Evolutionary conservation across 768 basidiomycete genomes (phyloP), one percentile per base, ranked within the genome.

Genomic region (Leccinum incarnatum): DNA sequence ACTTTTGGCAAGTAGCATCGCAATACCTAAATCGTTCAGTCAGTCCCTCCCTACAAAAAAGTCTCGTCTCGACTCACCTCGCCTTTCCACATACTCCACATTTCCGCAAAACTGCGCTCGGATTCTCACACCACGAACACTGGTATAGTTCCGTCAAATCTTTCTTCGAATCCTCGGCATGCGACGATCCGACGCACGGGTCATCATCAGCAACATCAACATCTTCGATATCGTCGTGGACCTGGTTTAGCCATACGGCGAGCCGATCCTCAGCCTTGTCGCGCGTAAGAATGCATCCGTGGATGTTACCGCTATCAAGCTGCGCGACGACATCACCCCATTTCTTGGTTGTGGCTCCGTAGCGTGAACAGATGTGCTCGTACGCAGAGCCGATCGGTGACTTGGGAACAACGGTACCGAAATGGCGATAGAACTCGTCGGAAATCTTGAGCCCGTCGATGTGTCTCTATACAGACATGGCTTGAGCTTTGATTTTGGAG

Each of bases 61-160:
- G 6, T 30, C 14, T 5, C 5, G 8, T 3, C 37, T 10, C 14
- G n/a, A 5, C 50, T 32, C 62, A 78, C 79, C 78, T 78, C 12
- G 77, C 72, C 54, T 70, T 74, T 27, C 65, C 72, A 54, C 81
- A 82, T 3, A 77, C 75, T 6, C 29, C 67, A 60, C 84, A 86
- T 67, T 82, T 85, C 60, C 77, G 77, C 49, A 85, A 67, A 8
- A 77, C 76, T 0, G 83, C 84, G 53, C 82, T 86, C 7, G 84
- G 85, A 58, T 86, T 87, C 3, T 79, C 76, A 60, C 87, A 88
- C 78, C 79, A 83, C 23, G 83, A 83, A 62, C 86, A 87, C 12
- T 78, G 74, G 69, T 84, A 84, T 27, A 88, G 68, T 45, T 67
- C 76, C 7, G 83, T 77, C 14, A 70, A 69, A 52, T 83, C 27